These are phyloP conservation scores for Daedaleopsis nitida DNA, from an alignment of 768 basidiomycete genomes.

Conservation along the genomic window DNA sequence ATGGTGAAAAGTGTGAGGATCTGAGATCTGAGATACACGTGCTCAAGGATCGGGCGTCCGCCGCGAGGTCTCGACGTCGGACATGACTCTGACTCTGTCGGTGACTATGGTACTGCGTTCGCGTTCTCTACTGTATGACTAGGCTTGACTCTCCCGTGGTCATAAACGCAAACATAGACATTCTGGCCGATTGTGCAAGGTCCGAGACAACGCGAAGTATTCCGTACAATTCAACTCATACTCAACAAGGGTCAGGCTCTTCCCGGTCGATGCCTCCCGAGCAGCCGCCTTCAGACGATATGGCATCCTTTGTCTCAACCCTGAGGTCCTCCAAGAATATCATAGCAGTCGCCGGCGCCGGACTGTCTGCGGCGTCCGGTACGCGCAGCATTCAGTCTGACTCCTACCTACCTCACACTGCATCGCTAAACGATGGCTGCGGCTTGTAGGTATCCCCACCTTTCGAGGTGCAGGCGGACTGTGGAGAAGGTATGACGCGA, in stretches of 20 bases:
- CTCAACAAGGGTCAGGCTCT: too few relatives aligned
- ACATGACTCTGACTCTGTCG: too few relatives aligned
- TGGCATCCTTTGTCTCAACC: constrained; percentile 25
- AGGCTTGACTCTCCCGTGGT: too few relatives aligned
- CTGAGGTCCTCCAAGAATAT: constrained; percentile 36
- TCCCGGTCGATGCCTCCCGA: background rate
- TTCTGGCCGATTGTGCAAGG: too few relatives aligned
- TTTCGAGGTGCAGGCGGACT: constrained; percentile 54
- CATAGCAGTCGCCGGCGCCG: constrained; percentile 54
- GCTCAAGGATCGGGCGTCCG: background rate
- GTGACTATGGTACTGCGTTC: too few relatives aligned
- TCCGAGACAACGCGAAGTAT: too few relatives aligned
- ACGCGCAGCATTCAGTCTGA: constrained; percentile 1
- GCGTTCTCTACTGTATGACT: too few relatives aligned
- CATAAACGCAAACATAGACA: too few relatives aligned
- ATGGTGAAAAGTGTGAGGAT: background rate
- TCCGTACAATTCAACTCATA: background rate
- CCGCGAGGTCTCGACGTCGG: too few relatives aligned
- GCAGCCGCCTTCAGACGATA: constrained; percentile 11
- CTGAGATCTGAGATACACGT: background rate
- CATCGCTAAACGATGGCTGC: constrained; percentile 1
- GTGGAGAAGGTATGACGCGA: constrained; percentile 54
- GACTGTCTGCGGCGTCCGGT: constrained; percentile 69
- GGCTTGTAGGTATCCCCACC: constrained; percentile 41
- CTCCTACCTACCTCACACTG: background rate